Evolutionary conservation across 257 asterid genomes (phyloP).

Genomic region (Striga asiatica): DNA sequence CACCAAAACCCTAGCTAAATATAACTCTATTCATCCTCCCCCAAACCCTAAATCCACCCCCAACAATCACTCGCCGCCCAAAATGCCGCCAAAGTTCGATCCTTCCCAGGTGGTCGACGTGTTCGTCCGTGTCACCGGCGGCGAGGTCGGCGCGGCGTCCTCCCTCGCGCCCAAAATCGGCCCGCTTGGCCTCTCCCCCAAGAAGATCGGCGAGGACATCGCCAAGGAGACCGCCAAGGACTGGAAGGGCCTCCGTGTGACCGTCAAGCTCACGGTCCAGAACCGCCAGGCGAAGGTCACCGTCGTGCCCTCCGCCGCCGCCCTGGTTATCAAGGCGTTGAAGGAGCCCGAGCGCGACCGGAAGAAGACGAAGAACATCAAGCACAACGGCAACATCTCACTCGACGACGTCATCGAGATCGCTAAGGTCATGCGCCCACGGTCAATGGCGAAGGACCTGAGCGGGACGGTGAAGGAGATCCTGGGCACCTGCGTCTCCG

Average conservation of each 20-base stretch:
- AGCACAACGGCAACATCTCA: constrained; percentile 56
- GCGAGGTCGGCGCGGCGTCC: constrained; percentile 70
- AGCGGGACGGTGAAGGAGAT: constrained; percentile 68
- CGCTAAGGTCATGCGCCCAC: constrained; percentile 44
- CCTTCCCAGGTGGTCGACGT: constrained; percentile 59
- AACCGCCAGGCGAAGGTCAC: constrained; percentile 67
- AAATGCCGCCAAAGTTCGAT: constrained; percentile 75
- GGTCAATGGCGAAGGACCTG: constrained; percentile 62
- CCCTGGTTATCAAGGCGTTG: constrained; percentile 57
- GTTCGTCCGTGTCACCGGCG: constrained; percentile 59
- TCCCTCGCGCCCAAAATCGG: constrained; percentile 70
- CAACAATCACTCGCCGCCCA: constrained; percentile 10
- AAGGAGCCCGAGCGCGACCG: constrained; percentile 71
- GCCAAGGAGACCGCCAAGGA: constrained; percentile 71
- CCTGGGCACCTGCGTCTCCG: constrained; percentile 59
- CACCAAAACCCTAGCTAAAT: constrained; percentile 34
- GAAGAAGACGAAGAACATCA: constrained; percentile 55
- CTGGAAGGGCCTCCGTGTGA: constrained; percentile 80
- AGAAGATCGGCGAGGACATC: constrained; percentile 61
- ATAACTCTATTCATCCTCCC: not conserved
- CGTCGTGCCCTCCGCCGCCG: constrained; percentile 67
- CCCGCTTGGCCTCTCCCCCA: constrained; percentile 62
- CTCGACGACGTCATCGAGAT: constrained; percentile 62
- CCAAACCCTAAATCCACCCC: constrained; percentile 3
- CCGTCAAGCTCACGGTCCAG: constrained; percentile 59